Base-by-base conservation (phyloP, 768 basidiomycete species). In the Russula brevipes region DNA sequence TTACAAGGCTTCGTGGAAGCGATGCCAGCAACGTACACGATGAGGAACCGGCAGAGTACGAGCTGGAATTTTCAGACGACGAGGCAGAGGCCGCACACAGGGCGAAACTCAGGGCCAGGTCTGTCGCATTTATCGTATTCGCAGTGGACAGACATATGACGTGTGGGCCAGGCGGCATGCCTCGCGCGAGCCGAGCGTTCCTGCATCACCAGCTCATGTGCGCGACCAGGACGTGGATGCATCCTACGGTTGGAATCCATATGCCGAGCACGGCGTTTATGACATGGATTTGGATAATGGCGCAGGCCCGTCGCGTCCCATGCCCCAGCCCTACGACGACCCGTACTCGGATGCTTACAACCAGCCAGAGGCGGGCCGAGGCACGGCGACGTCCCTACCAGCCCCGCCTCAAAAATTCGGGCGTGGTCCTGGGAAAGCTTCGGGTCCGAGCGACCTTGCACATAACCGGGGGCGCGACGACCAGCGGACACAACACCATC, bases 1-100 rank as follows among this genome's bases (percentile, higher is more conserved):
- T 98, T 51, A 81, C 82, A 63, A 79, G 76, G 17, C 72, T 84
- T 65, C 94, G 87, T 71, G 96, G 95, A 46, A 94, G 91, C 66
- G 96, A 98, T 69, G 96, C 96, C 24, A 93, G 90, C 70, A 98
- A 98, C 71, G 80, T 94, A 10, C 85, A 94, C 68, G 96, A 98
- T 71, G 96, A 98, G 74, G 96, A 98, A 72, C 87, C 91, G 2
- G 89, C 79, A 1, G 94, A 91, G 19, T 84, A 92, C 59, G 96
- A 98, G 71, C 70, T 91, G 36, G 96, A 98, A 72, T 98, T 95
- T 74, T 94, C 91, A 3, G 96, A 98, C 67, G 96, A 98, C 68
- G 96, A 98, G 72, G 81, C 86, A 59, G 96, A 98, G 73, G 84
- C 85, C 17, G 85, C 84, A 35, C 81, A 86, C 71, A 90, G 82